Evolutionary conservation across 202 grass and related monocot species (phyloP).

Genomic region (Zizania palustris): DNA sequence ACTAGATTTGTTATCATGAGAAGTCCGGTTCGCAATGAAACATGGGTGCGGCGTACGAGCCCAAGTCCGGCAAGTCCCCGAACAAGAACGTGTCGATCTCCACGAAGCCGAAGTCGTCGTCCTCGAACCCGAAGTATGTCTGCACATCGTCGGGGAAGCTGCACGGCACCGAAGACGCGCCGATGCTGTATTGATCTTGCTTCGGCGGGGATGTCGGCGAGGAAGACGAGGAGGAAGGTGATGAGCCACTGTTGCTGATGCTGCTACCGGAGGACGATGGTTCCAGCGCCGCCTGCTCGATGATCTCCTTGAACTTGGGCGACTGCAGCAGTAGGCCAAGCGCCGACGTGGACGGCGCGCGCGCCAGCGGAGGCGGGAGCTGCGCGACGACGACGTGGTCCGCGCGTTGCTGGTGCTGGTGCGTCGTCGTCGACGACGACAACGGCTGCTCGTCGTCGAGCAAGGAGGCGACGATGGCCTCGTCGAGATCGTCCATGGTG

Average conservation of each 20-base stretch:
- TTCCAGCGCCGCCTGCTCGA: constrained; percentile 29
- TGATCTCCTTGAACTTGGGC: constrained; percentile 56
- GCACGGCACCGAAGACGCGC: constrained; percentile 1
- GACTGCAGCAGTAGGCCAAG: constrained; percentile 38
- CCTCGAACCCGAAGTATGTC: constrained; percentile 57
- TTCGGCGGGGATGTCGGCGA: neutral
- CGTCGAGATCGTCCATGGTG: neutral
- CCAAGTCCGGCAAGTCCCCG: constrained; percentile 51
- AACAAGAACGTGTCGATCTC: constrained; percentile 66
- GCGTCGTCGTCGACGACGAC: neutral
- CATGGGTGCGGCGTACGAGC: constrained; percentile 50
- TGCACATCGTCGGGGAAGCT: constrained; percentile 84
- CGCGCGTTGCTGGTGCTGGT: neutral
- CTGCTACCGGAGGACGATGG: neutral
- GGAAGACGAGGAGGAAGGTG: neutral
- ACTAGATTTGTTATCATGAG: constrained; percentile 39
- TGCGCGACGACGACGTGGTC: neutral
- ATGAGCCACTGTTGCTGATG: constrained; percentile 15
- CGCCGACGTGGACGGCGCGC: neutral
- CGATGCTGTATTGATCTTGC: neutral
- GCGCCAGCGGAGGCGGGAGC: neutral
- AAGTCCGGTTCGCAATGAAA: constrained; percentile 52
- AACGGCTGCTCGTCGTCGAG: neutral
- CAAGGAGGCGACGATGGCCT: constrained; percentile 13
- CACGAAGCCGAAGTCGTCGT: neutral